Percentiles rank a stretch among this genome's conserved stretches.
These are phyloP conservation scores for Ophiognomonia clavigignenti-juglandacearum DNA, from an alignment of 2,329 filamentous ascomycete genomes.

Conservation along the genomic window DNA sequence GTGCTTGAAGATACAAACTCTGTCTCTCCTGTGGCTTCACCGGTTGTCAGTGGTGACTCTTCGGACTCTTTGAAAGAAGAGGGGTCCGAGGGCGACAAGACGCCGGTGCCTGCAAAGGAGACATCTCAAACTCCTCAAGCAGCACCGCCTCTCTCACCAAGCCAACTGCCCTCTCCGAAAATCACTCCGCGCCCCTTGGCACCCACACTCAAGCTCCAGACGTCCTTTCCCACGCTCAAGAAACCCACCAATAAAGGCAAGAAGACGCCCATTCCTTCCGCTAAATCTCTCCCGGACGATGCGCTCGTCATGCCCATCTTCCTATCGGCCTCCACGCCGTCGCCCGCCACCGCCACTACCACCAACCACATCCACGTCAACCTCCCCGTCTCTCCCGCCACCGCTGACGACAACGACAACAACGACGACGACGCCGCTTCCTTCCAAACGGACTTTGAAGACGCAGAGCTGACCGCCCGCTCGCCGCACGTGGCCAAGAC, in stretches of 20 bases:
- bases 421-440: conserved; percentile 29
- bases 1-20: no score
- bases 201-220: conserved; percentile 16
- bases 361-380: conserved; percentile 20
- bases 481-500: conserved; percentile 24
- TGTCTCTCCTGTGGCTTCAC: no score
- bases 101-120: neutral
- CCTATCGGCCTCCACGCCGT: neutral
- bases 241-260: conserved; percentile 1
- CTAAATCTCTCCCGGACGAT: neutral
- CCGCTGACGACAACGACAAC: conserved; percentile 12
- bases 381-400: conserved; percentile 17
- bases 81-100: neutral
- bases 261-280: conserved; percentile 8
- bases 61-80: no score
- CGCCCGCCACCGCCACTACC: neutral
- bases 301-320: neutral
- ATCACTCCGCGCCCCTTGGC: conserved; percentile 7
- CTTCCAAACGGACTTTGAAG: conserved; percentile 23
- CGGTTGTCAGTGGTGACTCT: no score
- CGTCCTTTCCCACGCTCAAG: conserved; percentile 26
- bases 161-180: neutral
- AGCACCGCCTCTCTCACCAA: neutral
- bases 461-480: conserved; percentile 33
- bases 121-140: neutral